Evolutionary conservation across 2,329 filamentous ascomycete genomes (phyloP), one percentile per base, ranked within the genome.

Genomic region (Pseudogymnoascus sp.): DNA sequence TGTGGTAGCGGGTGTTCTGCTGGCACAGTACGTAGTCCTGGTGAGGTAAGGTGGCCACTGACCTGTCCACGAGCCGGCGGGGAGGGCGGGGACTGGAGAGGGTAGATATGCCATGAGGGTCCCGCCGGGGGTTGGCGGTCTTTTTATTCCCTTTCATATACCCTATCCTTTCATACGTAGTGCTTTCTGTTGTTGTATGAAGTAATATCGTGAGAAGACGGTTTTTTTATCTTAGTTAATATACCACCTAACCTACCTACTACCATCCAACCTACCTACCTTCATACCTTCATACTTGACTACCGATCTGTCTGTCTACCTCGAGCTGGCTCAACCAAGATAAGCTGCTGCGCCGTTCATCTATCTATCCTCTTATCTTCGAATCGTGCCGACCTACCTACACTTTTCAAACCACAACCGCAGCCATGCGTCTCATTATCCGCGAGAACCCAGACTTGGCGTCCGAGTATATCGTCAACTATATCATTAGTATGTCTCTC

Each of bases 341-440:
- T 42, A 42, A 42, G 25, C 39, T 42, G n/a, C 17, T 42, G 39
- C 17, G 9, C 25, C 17, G 39, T 42, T 38, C 17, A 12, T 42
- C 15, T 9, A 39, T 39, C n/a, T 21, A 42, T 42, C 39, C 39
- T 41, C 38, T 17, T 17, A 42, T 42, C 39, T 42, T 41, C 39
- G 4, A 41, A 41, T 17, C 39, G 21, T 21, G 21, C 39, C 39
- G 15, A 41, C 15, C 39, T 12, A 41, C 39, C 39, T 41, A 12
- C 17, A 42, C 39, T 13, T 42, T 17, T 21, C 39, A 42, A 6
- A 42, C 4, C 39, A 25, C 39, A 42, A 42, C 39, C 39, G 17
- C 64, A 73, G 78, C 69, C 69, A 94, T 91, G 90, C 87, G 90
- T 78, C 84, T 94, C 71, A 92, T 94, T 75, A 89, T 94, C 72